A percentile compares a stretch with the other conserved stretches of the same genome.
phyloP scores from a whole-genome alignment of 192 early-diverging fungal genomes.

The Lobosporangium transversale region DNA sequence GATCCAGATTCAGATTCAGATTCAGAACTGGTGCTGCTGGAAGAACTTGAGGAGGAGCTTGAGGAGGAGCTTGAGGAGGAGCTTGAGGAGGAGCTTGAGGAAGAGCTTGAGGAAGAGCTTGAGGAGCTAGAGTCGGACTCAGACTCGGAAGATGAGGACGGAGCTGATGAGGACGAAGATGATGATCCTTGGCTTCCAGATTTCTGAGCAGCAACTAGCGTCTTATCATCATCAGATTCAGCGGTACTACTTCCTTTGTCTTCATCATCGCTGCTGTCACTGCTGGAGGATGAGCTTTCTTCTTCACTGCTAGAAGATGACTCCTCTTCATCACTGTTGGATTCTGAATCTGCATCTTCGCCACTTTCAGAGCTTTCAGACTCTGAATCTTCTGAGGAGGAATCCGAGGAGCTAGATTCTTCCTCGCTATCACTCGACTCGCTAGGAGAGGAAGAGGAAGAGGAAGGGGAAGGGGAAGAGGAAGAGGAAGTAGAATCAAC shows the following conservation, averaged over 20 bases:
- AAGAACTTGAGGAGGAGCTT: conserved; percentile 21
- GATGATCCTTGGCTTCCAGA: conserved; percentile 7
- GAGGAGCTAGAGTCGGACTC: conserved; percentile 26
- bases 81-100: conserved; percentile 33
- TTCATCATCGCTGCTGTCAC: conserved; percentile 30
- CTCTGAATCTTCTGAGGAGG: conserved; percentile 47
- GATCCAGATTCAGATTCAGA: conserved; percentile 50
- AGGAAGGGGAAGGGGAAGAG: background rate
- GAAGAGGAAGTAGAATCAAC: background rate
- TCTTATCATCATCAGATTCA: conserved; percentile 45
- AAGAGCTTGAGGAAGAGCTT: conserved; percentile 30
- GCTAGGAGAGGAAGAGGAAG: background rate
- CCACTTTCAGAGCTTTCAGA: conserved; percentile 41
- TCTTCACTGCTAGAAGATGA: conserved; percentile 24
- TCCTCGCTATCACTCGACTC: conserved; percentile 29
- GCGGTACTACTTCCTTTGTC: conserved; percentile 50
- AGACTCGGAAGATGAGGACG: conserved; percentile 21
- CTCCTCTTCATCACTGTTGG: background rate
- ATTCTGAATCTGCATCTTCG: conserved; percentile 47
- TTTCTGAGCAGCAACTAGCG: conserved; percentile 4
- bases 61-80: conserved; percentile 23
- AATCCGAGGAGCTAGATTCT: conserved; percentile 18
- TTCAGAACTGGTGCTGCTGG: conserved; percentile 27
- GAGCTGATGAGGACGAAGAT: conserved; percentile 17
- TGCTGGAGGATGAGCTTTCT: background rate